A percentile compares a stretch with the other conserved stretches of the same genome.
phyloP scores from a whole-genome alignment of 257 asterid species.

The Plantago major region DNA sequence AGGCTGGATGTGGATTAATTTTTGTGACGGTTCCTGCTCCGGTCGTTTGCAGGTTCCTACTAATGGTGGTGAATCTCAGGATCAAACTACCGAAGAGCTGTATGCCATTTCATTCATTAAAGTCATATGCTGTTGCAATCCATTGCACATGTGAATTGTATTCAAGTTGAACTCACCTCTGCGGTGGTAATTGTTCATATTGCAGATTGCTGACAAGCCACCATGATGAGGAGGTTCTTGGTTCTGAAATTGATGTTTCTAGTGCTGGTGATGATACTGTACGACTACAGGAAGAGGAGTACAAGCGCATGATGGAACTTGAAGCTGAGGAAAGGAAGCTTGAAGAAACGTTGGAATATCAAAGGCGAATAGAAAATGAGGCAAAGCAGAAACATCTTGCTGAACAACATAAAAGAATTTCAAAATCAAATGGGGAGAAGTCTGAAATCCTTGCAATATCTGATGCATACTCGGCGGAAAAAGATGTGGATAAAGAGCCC shows the following conservation, averaged over 20 bases:
- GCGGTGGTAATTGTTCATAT: slow-evolving; percentile 18
- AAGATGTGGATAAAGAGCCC: slow-evolving; percentile 31
- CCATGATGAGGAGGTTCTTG: slow-evolving; percentile 40
- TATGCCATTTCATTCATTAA: slow-evolving; percentile 31
- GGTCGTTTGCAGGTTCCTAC: slow-evolving; percentile 48
- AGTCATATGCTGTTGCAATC: background rate
- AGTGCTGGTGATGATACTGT: slow-evolving; percentile 46
- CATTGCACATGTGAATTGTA: background rate
- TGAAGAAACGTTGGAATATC: slow-evolving; percentile 94
- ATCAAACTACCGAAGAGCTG: slow-evolving; percentile 59
- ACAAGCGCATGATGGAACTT: slow-evolving; percentile 67
- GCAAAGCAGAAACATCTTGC: slow-evolving; percentile 89
- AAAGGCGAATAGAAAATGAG: slow-evolving; percentile 90
- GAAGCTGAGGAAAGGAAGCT: slow-evolving; percentile 99
- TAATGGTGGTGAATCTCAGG: slow-evolving; percentile 42
- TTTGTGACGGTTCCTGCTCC: slow-evolving; percentile 16
- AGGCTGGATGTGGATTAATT: slow-evolving; percentile 15
- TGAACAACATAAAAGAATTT: slow-evolving; percentile 51
- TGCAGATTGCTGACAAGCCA: slow-evolving; percentile 57
- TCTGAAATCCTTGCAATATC: slow-evolving; percentile 27
- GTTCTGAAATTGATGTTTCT: slow-evolving; percentile 32
- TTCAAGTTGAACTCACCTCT: background rate
- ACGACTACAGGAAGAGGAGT: slow-evolving; percentile 59
- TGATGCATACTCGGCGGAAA: slow-evolving; percentile 28
- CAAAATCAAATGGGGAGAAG: slow-evolving; percentile 30